A percentile compares a stretch with the other conserved stretches of the same genome.
phyloP scores from a whole-genome alignment of 2,329 filamentous ascomycete genomes.

The Cryphonectria carpinicola region DNA sequence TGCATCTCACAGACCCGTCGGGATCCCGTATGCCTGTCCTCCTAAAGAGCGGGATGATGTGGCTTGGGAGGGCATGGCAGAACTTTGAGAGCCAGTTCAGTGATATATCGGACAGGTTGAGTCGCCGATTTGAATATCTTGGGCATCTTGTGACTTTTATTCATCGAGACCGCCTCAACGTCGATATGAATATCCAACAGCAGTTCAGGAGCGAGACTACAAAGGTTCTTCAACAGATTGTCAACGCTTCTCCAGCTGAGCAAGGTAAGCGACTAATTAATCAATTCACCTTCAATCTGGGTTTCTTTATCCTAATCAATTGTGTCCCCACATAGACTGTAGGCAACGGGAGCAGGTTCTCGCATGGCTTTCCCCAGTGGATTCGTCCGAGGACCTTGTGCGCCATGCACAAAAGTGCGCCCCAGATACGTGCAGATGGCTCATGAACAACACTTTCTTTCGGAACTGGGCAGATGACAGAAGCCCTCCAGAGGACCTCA shows the following conservation, averaged over 20 bases:
- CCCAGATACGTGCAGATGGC: slow-evolving; percentile 4
- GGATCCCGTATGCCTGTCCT: neutral
- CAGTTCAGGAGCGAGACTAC: neutral
- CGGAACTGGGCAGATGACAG: neutral
- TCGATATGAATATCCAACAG: slow-evolving; percentile 1
- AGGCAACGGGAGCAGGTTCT: neutral
- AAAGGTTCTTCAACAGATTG: neutral
- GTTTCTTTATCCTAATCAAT: neutral
- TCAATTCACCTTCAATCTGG: neutral
- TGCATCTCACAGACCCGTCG: neutral
- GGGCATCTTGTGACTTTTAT: neutral
- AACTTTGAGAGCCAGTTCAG: neutral
- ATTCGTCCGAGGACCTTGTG: neutral
- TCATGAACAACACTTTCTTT: neutral
- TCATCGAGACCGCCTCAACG: neutral
- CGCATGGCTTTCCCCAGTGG: slow-evolving; percentile 4
- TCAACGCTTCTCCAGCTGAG: neutral
- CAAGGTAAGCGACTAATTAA: neutral
- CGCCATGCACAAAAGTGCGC: neutral
- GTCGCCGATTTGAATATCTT: neutral
- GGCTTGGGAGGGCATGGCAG: neutral
- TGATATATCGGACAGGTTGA: neutral
- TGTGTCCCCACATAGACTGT: neutral
- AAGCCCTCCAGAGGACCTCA: neutral
- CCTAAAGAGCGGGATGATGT: neutral